Evolutionary conservation across 1,284 basidiomycete genomes (phyloP).

Genomic region (Ganoderma boninense): DNA sequence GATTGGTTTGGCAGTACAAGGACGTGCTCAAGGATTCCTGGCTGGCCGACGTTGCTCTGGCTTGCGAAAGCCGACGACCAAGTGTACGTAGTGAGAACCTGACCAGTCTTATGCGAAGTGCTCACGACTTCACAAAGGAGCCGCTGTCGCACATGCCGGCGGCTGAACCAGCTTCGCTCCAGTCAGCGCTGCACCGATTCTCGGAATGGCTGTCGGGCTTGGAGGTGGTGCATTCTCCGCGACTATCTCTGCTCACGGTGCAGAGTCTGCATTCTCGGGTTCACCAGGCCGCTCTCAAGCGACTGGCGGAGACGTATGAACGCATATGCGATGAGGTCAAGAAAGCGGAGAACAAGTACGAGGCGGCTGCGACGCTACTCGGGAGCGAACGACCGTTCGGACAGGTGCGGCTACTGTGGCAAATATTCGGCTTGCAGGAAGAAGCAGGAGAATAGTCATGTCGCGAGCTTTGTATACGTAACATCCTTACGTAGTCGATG

Average conservation of each 20-base stretch:
- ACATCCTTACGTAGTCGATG: neutral
- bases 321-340: slow-evolving; percentile 78
- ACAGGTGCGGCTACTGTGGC: slow-evolving; percentile 72
- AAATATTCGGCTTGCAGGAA: slow-evolving; percentile 77
- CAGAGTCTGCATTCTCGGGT: slow-evolving; percentile 73
- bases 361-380: slow-evolving; percentile 87
- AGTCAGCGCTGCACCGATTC: slow-evolving; percentile 64
- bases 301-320: slow-evolving; percentile 75
- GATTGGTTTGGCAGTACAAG: slow-evolving; percentile 60
- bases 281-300: slow-evolving; percentile 76
- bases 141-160: slow-evolving; percentile 72
- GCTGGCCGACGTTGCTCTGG: slow-evolving; percentile 68
- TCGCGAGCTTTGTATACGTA: neutral
- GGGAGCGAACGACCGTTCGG: slow-evolving; percentile 87
- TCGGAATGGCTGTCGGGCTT: slow-evolving; percentile 73
- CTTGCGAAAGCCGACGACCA: slow-evolving; percentile 60
- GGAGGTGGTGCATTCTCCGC: slow-evolving; percentile 80
- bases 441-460: neutral
- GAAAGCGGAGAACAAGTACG: slow-evolving; percentile 82
- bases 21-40: slow-evolving; percentile 80
- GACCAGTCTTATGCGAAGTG: neutral
- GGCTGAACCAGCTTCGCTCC: slow-evolving; percentile 63
- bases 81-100: slow-evolving; percentile 54
- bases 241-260: slow-evolving; percentile 77
- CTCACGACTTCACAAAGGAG: slow-evolving; percentile 54